Evolutionary conservation across 2,329 filamentous ascomycete species (phyloP).

Genomic region (Penicillium aurantiogriseum): DNA sequence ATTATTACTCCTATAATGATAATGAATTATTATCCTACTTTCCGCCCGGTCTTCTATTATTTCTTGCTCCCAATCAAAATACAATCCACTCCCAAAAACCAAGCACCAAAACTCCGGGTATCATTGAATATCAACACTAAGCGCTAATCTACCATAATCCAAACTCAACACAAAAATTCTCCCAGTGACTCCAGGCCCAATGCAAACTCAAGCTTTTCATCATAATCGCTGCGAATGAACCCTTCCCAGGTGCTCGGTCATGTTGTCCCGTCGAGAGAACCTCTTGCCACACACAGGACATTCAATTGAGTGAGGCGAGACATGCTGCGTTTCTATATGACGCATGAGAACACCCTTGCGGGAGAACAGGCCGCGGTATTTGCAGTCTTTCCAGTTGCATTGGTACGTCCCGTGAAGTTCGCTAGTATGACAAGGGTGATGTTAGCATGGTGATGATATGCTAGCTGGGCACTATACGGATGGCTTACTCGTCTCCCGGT

Average conservation of each 20-base stretch:
- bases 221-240: not conserved
- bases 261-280: not conserved
- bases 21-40: not conserved
- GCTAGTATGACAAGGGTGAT: not conserved
- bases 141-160: not conserved
- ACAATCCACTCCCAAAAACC: not conserved
- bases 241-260: not conserved
- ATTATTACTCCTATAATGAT: not conserved
- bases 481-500: not conserved
- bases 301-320: not conserved
- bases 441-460: not conserved
- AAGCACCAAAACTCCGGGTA: not conserved
- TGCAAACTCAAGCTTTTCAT: not conserved
- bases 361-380: not conserved
- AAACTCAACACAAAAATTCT: not conserved
- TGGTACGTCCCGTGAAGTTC: not conserved
- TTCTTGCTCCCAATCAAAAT: no score
- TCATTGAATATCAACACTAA: not conserved
- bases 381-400: not conserved
- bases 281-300: not conserved
- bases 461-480: not conserved
- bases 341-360: not conserved
- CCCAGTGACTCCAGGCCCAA: not conserved
- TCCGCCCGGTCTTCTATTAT: not conserved
- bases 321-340: slow-evolving; percentile 4